Base-by-base conservation (phyloP, 208 protist genomes). In the Angomonas deanei region DNA sequence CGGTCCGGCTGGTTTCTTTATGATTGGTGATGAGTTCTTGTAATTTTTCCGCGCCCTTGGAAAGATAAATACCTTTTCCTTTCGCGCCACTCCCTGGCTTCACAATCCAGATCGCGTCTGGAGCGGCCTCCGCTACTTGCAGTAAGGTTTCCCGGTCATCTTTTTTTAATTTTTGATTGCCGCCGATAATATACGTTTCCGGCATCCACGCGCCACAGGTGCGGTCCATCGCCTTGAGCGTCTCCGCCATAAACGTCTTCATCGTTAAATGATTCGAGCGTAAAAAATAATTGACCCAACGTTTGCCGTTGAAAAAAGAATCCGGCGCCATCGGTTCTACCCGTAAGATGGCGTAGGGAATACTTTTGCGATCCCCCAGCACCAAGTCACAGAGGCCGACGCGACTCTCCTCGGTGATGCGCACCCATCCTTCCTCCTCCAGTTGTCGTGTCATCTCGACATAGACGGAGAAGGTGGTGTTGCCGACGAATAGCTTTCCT, bases 251-350 rank as follows among this genome's bases (percentile, higher is more conserved):
- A 10, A 67, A 66, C 27, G 84, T 82, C 68, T 97, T 97, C 31
- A 84, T 79, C 19, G 91, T 97, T 3, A 97, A 75, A 4, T 73
- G 47, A 64, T 92, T 82, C 28, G 87, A 93, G 33, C 85, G 86
- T 15, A 77, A 75, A 60, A 91, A 93, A 73, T 97, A 97, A 72
- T 97, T 93, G 53, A 94, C 76, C 82, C 86, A 92, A 21, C 82
- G 76, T 17, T 68, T 72, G 42, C 85, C 90, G 38, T 68, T 50
- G 52, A 88, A 91, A 47, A 76, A 39, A 19, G 82, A 89, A 32
- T 67, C 66, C 24, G 75, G 26, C 31, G 78, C 52, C 26, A 93
- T 63, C 24, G 61, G 69, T 70, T 82, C 74, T 53, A 81, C 82
- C 21, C 85, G 80, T 31, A 96, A 74, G 21, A 74, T 56, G 13